Percentiles rank a stretch among this genome's conserved stretches.
phyloP scores from a whole-genome alignment of 23 red algal species.

The Cyanidiococcus yangmingshanensis region DNA sequence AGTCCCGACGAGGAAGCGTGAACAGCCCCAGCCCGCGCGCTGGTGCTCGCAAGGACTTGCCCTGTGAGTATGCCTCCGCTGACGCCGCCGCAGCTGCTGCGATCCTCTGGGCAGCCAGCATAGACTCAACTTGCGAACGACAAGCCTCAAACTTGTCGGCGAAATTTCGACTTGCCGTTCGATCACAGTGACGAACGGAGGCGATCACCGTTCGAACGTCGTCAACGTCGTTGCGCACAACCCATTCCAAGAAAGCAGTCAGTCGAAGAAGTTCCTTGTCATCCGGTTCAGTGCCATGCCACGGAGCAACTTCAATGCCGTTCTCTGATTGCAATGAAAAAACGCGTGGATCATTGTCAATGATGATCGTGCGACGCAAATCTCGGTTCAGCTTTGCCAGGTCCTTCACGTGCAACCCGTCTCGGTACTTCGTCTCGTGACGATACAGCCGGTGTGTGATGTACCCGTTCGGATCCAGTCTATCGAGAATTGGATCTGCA shows the following conservation, averaged over 20 bases:
- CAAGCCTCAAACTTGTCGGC: not conserved
- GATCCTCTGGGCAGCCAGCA: not conserved
- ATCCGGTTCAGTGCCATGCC: constrained; percentile 35
- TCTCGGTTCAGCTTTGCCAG: constrained; percentile 69
- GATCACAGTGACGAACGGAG: not conserved
- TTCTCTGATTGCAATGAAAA: constrained; percentile 60
- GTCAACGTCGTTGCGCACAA: constrained; percentile 51
- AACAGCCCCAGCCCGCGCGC: constrained; percentile 6
- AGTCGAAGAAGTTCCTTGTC: constrained; percentile 69
- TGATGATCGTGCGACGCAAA: constrained; percentile 46
- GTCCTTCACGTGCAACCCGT: constrained; percentile 77
- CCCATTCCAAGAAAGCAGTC: constrained; percentile 63
- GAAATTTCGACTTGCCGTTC: not conserved
- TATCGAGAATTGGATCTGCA: constrained; percentile 83
- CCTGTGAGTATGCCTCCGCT: not conserved
- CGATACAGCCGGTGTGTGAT: constrained; percentile 72
- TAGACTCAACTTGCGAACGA: not conserved
- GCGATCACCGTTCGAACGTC: constrained; percentile 67
- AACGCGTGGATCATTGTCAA: constrained; percentile 27
- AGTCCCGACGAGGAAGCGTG: not conserved
- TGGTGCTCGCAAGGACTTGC: not conserved
- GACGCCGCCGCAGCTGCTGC: not conserved
- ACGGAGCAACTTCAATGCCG: constrained; percentile 49
- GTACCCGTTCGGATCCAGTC: constrained; percentile 72
- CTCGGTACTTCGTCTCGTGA: constrained; percentile 57